Percentiles rank a stretch among this genome's conserved stretches.
These are phyloP conservation scores for Berberis vulgaris DNA, from an alignment of 164 flowering plant species.

Conservation along the genomic window DNA sequence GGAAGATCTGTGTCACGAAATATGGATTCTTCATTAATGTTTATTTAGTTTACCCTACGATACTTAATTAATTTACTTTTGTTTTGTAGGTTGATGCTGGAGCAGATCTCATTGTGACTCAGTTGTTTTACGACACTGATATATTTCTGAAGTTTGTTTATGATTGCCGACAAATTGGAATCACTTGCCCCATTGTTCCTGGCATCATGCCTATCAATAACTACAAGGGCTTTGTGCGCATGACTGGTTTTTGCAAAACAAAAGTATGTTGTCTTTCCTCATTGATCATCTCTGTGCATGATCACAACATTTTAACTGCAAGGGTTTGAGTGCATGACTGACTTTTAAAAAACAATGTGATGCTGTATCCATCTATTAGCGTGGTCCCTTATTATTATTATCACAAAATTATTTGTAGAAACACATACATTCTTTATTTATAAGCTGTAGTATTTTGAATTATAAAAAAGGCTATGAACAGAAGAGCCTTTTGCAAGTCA, in stretches of 20 bases:
- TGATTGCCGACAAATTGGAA: constrained; percentile 96
- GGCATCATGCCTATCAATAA: constrained; percentile 79
- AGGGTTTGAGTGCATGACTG: not conserved
- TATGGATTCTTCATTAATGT: not conserved
- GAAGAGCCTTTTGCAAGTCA: too few species aligned
- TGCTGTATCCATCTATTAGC: too few species aligned
- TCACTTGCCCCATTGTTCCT: constrained; percentile 92
- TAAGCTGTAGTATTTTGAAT: too few species aligned
- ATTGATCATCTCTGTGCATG: not conserved
- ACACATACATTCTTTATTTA: too few species aligned
- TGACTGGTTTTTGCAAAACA: constrained; percentile 97
- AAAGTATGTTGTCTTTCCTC: constrained; percentile 40
- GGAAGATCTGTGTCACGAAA: too few species aligned
- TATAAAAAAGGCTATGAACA: too few species aligned
- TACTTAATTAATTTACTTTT: not conserved
- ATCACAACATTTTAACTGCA: not conserved
- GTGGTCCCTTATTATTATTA: too few species aligned
- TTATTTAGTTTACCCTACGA: not conserved
- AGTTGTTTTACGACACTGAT: constrained; percentile 90
- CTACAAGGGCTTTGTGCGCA: constrained; percentile 86
- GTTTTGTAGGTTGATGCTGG: constrained; percentile 86
- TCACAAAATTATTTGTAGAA: too few species aligned
- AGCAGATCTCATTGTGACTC: constrained; percentile 91
- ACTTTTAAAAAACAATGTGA: too few species aligned
- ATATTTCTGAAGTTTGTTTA: constrained; percentile 85